phyloP scores from a whole-genome alignment of 805 yeast genomes.

The Saccharomycopsis amapae region DNA sequence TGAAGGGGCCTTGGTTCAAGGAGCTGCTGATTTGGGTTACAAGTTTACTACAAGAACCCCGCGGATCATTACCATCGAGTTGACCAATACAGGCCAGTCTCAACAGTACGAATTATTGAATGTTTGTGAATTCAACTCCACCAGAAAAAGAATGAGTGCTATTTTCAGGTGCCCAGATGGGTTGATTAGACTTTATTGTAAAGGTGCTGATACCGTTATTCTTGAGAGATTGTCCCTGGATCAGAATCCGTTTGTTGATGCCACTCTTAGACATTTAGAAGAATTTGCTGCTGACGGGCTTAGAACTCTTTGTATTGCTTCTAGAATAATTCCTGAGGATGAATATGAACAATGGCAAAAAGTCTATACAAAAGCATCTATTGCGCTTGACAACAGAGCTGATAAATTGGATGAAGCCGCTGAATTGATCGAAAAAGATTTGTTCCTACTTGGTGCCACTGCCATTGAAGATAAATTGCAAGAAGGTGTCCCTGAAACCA shows the following conservation, averaged over 20 bases:
- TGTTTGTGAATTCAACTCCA: conserved; percentile 90
- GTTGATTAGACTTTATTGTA: conserved; percentile 75
- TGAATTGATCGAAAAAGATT: conserved; percentile 72
- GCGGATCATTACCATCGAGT: conserved; percentile 60
- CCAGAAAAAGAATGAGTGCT: conserved; percentile 92
- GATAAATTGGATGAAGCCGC: conserved; percentile 82
- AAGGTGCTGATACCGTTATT: conserved; percentile 97
- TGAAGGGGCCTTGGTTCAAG: conserved; percentile 97
- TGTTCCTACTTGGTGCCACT: conserved; percentile 87
- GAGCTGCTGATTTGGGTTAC: conserved; percentile 87
- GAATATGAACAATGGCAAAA: conserved; percentile 71
- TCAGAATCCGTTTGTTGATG: conserved; percentile 70
- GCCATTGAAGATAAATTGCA: conserved; percentile 97
- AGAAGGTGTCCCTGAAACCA: conserved; percentile 98
- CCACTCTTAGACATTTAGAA: conserved; percentile 82
- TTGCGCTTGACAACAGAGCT: conserved; percentile 68
- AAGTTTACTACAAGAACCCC: conserved; percentile 83
- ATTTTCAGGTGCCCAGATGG: conserved; percentile 94
- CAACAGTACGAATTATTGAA: conserved; percentile 71
- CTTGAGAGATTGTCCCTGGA: conserved; percentile 68
- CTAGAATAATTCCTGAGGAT: conserved; percentile 66
- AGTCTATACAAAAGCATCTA: conserved; percentile 70
- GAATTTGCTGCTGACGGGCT: conserved; percentile 96
- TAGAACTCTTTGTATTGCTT: conserved; percentile 89
- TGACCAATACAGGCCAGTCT: conserved; percentile 40